Percentiles rank a stretch among this genome's conserved stretches.
Evolutionary conservation across 768 basidiomycete species (phyloP).

Genomic region (Mycena olivaceomarginata): DNA sequence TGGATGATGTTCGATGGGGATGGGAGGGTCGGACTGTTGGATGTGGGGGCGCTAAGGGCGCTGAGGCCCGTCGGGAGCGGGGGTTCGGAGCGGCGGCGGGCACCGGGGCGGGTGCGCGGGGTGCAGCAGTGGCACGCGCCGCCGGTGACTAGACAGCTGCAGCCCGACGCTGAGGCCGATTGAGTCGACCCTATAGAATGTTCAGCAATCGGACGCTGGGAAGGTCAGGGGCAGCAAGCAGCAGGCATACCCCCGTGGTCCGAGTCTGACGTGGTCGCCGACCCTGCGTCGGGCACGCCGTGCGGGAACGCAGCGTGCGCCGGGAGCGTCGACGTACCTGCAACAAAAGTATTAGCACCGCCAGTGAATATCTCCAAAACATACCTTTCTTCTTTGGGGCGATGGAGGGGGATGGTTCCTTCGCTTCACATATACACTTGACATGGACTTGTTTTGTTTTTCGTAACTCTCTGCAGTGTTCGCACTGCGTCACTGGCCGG

Average conservation of each 20-base stretch:
- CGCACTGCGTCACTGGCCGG: conserved; percentile 93
- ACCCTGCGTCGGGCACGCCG: conserved; percentile 83
- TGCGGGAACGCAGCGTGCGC: conserved; percentile 88
- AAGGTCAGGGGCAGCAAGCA: conserved; percentile 63
- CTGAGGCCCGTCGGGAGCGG: conserved; percentile 53
- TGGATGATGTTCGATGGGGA: background rate
- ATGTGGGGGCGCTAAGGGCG: conserved; percentile 50
- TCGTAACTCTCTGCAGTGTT: conserved; percentile 89
- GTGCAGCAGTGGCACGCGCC: conserved; percentile 76
- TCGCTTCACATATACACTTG: conserved; percentile 90
- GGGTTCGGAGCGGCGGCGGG: conserved; percentile 28
- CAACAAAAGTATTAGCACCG: conserved; percentile 63
- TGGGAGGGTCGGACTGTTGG: conserved; percentile 30
- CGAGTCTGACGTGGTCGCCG: conserved; percentile 74
- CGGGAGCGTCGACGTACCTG: conserved; percentile 77
- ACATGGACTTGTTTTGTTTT: conserved; percentile 92
- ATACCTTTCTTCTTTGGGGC: conserved; percentile 78
- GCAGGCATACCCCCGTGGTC: conserved; percentile 80
- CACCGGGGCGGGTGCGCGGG: conserved; percentile 63
- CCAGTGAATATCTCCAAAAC: conserved; percentile 37
- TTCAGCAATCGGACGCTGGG: conserved; percentile 65
- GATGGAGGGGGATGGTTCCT: conserved; percentile 70
- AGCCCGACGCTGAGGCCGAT: conserved; percentile 47
- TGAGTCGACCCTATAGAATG: conserved; percentile 60
- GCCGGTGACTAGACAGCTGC: conserved; percentile 69